Evolutionary conservation across 2,329 filamentous ascomycete species (phyloP), one percentile per base, ranked within the genome.

Genomic region (Neonectria neomacrospora): DNA sequence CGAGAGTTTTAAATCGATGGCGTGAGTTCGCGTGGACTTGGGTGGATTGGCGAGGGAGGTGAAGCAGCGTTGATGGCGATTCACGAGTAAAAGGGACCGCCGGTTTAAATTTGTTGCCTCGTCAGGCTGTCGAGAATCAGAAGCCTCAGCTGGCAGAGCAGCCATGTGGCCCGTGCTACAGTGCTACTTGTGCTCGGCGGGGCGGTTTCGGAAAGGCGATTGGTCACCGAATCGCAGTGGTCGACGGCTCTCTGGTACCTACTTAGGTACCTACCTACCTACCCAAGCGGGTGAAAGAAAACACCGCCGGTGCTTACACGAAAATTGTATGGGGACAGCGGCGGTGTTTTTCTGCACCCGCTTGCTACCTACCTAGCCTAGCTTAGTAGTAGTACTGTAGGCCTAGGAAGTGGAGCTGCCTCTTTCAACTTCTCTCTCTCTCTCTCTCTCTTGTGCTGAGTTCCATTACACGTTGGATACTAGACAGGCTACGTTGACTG

Each of bases 51-150:
- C 22, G 42, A n/a, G 55, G 63, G 48, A 44, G 45, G 65, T 47
- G 51, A 55, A 53, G 58, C 34, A 48, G 39, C 22, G 23, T 32
- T 45, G 58, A 61, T 64, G 69, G 58, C 54, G 47, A 16, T 22
- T 61, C 34, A 57, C 45, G 55, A 52, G 55, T 59, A 39, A 63
- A 64, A 44, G 58, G 57, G 37, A 53, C 65, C 48, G 64, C 61
- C 9, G 68, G 67, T 58, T 70, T 72, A 63, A 69, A 62, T 67
- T 72, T 71, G 55, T 64, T 66, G 56, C 52, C 54, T 66, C 62
- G 58, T 58, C 59, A 56, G 67, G 67, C 59, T 58, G 61, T 64
- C 51, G 67, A 67, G 71, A 72, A 66, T 64, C 54, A 48, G 54
- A 59, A 56, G 53, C 37, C 45, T 47, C 50, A 44, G 50, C 50